These are phyloP conservation scores for Gremmenia infestans DNA, from an alignment of 2,329 filamentous ascomycete species.

Conservation along the genomic window DNA sequence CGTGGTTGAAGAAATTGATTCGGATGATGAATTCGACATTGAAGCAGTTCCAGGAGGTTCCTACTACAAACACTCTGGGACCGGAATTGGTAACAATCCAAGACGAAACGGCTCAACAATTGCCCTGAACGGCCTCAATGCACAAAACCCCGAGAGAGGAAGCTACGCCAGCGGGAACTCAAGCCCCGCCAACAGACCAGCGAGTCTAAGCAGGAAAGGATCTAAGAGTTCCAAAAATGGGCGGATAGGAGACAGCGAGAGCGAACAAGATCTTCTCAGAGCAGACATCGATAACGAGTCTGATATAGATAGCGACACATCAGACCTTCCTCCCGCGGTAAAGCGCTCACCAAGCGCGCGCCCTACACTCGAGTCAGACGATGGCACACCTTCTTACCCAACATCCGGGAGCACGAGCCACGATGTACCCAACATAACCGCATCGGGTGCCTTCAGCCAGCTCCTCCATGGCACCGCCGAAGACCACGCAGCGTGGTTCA, in stretches of 20 bases:
- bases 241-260: conserved; percentile 39
- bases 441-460: conserved; percentile 67
- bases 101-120: conserved; percentile 43
- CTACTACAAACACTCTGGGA: conserved; percentile 73
- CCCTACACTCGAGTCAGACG: conserved; percentile 6
- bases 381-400: conserved; percentile 28
- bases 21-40: conserved; percentile 97
- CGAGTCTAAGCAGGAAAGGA: conserved; percentile 50
- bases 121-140: conserved; percentile 50
- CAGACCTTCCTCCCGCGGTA: conserved; percentile 60
- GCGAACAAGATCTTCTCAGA: conserved; percentile 53
- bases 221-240: conserved; percentile 30
- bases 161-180: conserved; percentile 35
- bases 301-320: conserved; percentile 60
- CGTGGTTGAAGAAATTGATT: conserved; percentile 94
- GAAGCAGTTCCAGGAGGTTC: conserved; percentile 37
- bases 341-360: conserved; percentile 25
- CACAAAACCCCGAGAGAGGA: conserved; percentile 29
- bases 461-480: conserved; percentile 73
- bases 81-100: conserved; percentile 72
- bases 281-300: conserved; percentile 47
- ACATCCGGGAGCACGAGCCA: conserved; percentile 27
- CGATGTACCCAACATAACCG: conserved; percentile 51
- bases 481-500: conserved; percentile 85
- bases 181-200: conserved; percentile 31